Percentiles rank a stretch among this genome's conserved stretches.
Evolutionary conservation across 2,329 filamentous ascomycete genomes (phyloP).

Genomic region (Fusarium vanettenii): DNA sequence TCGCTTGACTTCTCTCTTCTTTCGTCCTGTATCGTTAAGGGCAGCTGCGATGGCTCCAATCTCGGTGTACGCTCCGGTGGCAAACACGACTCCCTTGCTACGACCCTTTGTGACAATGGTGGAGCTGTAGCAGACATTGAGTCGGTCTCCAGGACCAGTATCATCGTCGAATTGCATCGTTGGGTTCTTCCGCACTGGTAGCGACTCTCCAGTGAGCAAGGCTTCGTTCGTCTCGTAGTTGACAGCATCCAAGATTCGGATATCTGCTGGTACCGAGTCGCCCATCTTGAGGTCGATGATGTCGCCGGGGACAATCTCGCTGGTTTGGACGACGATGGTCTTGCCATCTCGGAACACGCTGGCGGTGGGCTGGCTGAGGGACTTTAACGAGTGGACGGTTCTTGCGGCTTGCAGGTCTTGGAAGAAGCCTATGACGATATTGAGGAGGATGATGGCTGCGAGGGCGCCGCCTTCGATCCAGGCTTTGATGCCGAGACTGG

Average conservation of each 20-base stretch:
- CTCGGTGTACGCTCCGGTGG: constrained; percentile 72
- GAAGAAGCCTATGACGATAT: constrained; percentile 63
- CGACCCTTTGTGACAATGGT: constrained; percentile 72
- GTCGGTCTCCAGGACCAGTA: constrained; percentile 64
- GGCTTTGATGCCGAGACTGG: constrained; percentile 66
- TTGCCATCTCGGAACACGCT: constrained; percentile 33
- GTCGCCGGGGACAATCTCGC: constrained; percentile 59
- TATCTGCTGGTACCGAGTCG: constrained; percentile 70
- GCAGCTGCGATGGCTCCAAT: constrained; percentile 69
- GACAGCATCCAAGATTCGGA: constrained; percentile 50
- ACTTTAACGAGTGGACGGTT: constrained; percentile 59
- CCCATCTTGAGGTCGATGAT: constrained; percentile 65
- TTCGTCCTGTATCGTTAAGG: constrained; percentile 52
- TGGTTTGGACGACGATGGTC: constrained; percentile 21
- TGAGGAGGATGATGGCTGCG: constrained; percentile 66
- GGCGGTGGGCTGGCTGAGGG: constrained; percentile 47
- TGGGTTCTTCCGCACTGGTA: constrained; percentile 67
- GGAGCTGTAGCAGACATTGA: constrained; percentile 73
- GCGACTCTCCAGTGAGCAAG: constrained; percentile 50
- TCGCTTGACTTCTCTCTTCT: constrained; percentile 51
- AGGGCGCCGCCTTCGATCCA: constrained; percentile 72
- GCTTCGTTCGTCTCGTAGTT: constrained; percentile 33
- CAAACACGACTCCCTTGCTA: constrained; percentile 69
- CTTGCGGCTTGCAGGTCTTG: constrained; percentile 60
- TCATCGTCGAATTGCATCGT: constrained; percentile 54